Evolutionary conservation across 1,284 basidiomycete species (phyloP).

Genomic region (Trichosporon ovoides): DNA sequence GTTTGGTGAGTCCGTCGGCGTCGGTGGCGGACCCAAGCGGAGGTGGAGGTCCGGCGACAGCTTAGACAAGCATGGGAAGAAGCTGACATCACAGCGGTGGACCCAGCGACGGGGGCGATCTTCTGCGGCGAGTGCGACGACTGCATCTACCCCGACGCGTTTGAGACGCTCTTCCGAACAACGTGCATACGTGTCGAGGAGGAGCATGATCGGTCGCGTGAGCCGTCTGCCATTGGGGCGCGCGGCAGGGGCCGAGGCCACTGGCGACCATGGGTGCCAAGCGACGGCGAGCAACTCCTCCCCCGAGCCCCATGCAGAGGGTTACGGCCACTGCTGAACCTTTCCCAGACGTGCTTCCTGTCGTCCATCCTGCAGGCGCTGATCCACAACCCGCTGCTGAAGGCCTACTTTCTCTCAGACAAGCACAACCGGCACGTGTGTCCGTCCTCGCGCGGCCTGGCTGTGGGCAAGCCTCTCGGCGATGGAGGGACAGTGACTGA

Average conservation of each 20-base stretch:
- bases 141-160: conserved; percentile 54
- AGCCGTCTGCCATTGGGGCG: conserved; percentile 54
- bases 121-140: conserved; percentile 60
- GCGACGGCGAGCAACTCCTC: conserved; percentile 9
- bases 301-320: conserved; percentile 26
- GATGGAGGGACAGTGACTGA: conserved; percentile 11
- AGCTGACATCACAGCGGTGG: conserved; percentile 52
- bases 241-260: conserved; percentile 30
- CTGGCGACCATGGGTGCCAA: conserved; percentile 28
- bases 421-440: conserved; percentile 45
- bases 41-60: not conserved
- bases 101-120: conserved; percentile 57
- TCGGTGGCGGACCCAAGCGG: not conserved
- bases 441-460: conserved; percentile 29
- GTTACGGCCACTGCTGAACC: conserved; percentile 79
- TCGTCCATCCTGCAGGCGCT: conserved; percentile 91
- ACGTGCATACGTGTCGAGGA: conserved; percentile 55
- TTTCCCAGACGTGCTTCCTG: conserved; percentile 86
- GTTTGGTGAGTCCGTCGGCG: conserved; percentile 59
- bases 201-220: conserved; percentile 53
- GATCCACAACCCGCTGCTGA: conserved; percentile 82
- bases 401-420: conserved; percentile 85
- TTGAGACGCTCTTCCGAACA: conserved; percentile 51
- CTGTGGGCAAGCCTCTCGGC: conserved; percentile 32
- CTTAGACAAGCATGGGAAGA: not conserved